phyloP scores from a whole-genome alignment of 2,329 filamentous ascomycete genomes.

The Capronia epimyces region DNA sequence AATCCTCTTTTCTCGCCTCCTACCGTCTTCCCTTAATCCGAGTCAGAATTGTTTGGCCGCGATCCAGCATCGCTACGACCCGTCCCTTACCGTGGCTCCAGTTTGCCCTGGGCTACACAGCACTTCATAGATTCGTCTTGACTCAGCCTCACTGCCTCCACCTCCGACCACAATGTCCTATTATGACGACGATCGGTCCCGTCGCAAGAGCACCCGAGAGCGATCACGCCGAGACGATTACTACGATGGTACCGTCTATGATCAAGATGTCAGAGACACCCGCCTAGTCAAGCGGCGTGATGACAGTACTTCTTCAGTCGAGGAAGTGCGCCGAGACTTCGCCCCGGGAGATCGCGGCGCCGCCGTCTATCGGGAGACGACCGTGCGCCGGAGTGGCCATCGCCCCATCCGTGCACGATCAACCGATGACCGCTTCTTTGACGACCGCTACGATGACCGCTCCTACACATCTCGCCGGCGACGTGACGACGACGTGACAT shows the following conservation, averaged over 20 bases:
- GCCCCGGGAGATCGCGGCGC: conserved; percentile 58
- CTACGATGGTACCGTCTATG: conserved; percentile 26
- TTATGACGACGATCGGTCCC: conserved; percentile 51
- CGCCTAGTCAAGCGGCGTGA: conserved; percentile 49
- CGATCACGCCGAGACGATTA: conserved; percentile 25
- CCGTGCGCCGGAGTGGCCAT: conserved; percentile 34
- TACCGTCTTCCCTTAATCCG: neutral
- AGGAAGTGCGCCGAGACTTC: conserved; percentile 80
- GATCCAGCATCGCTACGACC: conserved; percentile 18
- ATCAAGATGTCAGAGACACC: conserved; percentile 24
- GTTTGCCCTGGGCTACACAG: conserved; percentile 19
- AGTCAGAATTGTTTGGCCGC: conserved; percentile 3
- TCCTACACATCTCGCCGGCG: conserved; percentile 34
- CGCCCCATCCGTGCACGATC: conserved; percentile 32
- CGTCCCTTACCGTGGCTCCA: conserved; percentile 24
- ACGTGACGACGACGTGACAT: conserved; percentile 45
- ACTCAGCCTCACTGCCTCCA: conserved; percentile 7
- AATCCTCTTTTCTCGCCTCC: neutral
- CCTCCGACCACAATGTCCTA: conserved; percentile 34
- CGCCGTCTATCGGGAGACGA: conserved; percentile 32
- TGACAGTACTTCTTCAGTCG: conserved; percentile 68
- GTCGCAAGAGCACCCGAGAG: conserved; percentile 35
- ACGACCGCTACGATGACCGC: conserved; percentile 41
- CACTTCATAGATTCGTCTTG: conserved; percentile 12
- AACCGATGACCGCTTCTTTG: conserved; percentile 33